Conservation (phyloP, 2,329 filamentous ascomycete species). For the Aspergillus ibericus region DNA sequence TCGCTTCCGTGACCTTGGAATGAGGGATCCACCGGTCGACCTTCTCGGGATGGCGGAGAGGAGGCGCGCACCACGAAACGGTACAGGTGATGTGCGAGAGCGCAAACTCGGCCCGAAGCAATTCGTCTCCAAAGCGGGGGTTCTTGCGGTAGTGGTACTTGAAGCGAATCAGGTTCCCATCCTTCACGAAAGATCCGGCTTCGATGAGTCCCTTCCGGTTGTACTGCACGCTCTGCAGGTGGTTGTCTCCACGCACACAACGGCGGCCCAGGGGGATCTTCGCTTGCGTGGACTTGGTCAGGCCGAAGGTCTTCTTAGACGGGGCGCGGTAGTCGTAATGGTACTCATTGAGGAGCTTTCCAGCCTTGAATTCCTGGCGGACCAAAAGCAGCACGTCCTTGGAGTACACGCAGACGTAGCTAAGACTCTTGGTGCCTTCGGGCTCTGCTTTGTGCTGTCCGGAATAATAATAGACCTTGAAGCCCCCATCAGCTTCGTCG, state of each 20-base stretch:
- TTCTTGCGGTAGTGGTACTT: constrained; percentile 57
- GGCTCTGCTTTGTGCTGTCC: constrained; percentile 50
- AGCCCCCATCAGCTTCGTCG: constrained; percentile 37
- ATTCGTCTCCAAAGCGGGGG: constrained; percentile 54
- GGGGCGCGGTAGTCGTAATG: constrained; percentile 48
- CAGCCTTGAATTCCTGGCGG: constrained; percentile 49
- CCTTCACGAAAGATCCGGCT: constrained; percentile 55
- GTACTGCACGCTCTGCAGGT: constrained; percentile 52
- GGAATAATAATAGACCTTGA: constrained; percentile 42
- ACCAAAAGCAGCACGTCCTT: constrained; percentile 47
- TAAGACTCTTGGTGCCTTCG: constrained; percentile 41
- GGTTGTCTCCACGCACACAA: constrained; percentile 49
- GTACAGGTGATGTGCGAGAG: constrained; percentile 56
- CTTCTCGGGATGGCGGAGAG: constrained; percentile 51
- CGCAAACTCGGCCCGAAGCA: constrained; percentile 57
- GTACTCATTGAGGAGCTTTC: constrained; percentile 47
- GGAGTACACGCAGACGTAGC: constrained; percentile 50
- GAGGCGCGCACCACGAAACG: constrained; percentile 56
- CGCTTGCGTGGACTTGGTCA: constrained; percentile 24
- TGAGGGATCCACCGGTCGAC: constrained; percentile 57
- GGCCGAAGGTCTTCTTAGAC: constrained; percentile 26
- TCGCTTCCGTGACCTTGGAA: constrained; percentile 56
- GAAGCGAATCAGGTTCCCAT: constrained; percentile 55
- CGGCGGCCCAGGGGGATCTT: constrained; percentile 48
- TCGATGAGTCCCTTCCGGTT: constrained; percentile 55